These are phyloP conservation scores for Entonaema liquescens DNA, from an alignment of 495 filamentous ascomycete genomes.

Conservation along the genomic window DNA sequence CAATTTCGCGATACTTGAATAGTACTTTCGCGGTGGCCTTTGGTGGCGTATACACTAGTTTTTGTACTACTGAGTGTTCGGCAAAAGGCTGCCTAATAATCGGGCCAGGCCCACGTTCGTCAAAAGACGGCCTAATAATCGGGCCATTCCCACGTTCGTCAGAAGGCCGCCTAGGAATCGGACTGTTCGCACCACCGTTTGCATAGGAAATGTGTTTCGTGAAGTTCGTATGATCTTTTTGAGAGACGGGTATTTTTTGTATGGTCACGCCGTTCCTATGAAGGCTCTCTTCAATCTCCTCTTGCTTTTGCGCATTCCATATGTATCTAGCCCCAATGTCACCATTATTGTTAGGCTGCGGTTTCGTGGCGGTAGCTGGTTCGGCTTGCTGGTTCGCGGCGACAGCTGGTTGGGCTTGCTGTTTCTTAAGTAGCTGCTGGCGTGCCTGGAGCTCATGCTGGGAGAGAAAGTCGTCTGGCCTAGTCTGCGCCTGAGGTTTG, in stretches of 20 bases:
- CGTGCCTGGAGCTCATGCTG: constrained; percentile 35
- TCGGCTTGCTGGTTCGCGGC: constrained; percentile 14
- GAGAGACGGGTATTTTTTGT: background rate
- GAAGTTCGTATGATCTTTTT: too few relatives aligned
- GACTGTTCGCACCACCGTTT: too few relatives aligned
- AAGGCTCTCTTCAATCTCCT: constrained; percentile 22
- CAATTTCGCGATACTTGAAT: too few relatives aligned
- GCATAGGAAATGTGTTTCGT: too few relatives aligned
- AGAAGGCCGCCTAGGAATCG: background rate
- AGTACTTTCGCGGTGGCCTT: too few relatives aligned
- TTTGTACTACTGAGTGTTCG: too few relatives aligned
- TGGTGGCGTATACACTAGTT: too few relatives aligned
- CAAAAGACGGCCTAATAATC: too few relatives aligned
- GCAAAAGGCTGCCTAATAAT: too few relatives aligned
- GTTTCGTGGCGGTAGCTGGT: constrained; percentile 2
- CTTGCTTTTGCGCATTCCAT: constrained; percentile 35
- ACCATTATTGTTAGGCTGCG: background rate
- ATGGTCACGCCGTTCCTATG: constrained; percentile 7
- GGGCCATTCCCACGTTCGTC: too few relatives aligned
- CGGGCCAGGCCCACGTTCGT: too few relatives aligned
- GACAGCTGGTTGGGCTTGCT: constrained; percentile 7
- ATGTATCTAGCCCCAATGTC: constrained; percentile 14
- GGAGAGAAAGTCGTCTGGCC: constrained; percentile 23
- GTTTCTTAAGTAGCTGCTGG: constrained; percentile 22
- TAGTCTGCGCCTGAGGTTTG: constrained; percentile 5